Percentiles rank a stretch among this genome's conserved stretches.
Evolutionary conservation across 331 rosid species (phyloP).

Genomic region (Erythrophleum ivorense): DNA sequence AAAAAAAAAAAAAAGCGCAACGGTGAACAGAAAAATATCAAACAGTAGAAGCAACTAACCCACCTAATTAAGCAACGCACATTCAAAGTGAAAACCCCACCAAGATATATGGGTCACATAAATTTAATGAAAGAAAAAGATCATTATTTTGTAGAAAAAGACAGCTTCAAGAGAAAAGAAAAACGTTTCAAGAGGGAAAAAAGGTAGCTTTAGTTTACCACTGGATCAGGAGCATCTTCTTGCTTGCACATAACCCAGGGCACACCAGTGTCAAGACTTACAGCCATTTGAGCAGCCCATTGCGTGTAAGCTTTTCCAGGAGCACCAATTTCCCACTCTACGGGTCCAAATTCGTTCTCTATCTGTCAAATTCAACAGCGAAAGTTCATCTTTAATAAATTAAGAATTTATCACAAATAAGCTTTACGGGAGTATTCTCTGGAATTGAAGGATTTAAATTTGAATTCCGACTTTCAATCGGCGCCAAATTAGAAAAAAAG

Average conservation of each 20-base stretch:
- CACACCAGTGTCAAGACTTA: slow-evolving; percentile 78
- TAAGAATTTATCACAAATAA: neutral
- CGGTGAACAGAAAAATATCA: slow-evolving; percentile 25
- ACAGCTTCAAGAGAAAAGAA: neutral
- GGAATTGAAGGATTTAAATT: neutral
- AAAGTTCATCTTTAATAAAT: neutral
- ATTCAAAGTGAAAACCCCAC: slow-evolving; percentile 49
- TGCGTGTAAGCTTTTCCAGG: slow-evolving; percentile 88
- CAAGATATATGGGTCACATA: slow-evolving; percentile 38
- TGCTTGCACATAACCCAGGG: slow-evolving; percentile 99
- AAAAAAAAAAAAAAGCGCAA: neutral
- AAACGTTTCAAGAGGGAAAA: neutral
- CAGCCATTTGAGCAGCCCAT: slow-evolving; percentile 97
- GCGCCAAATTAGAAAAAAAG: neutral
- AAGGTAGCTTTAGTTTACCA: slow-evolving; percentile 58
- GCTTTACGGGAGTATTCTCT: neutral
- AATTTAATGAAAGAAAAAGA: slow-evolving; percentile 37
- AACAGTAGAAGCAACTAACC: slow-evolving; percentile 32
- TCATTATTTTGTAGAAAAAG: neutral
- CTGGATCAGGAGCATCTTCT: slow-evolving; percentile 95
- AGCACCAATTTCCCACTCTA: slow-evolving; percentile 87
- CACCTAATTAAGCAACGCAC: slow-evolving; percentile 41
- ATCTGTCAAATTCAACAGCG: slow-evolving; percentile 55
- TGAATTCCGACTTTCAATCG: neutral
- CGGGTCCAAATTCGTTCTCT: slow-evolving; percentile 94